Evolutionary conservation across 2,329 filamentous ascomycete species (phyloP), one percentile per base, ranked within the genome.

Genomic region (Colletotrichum coccodes): DNA sequence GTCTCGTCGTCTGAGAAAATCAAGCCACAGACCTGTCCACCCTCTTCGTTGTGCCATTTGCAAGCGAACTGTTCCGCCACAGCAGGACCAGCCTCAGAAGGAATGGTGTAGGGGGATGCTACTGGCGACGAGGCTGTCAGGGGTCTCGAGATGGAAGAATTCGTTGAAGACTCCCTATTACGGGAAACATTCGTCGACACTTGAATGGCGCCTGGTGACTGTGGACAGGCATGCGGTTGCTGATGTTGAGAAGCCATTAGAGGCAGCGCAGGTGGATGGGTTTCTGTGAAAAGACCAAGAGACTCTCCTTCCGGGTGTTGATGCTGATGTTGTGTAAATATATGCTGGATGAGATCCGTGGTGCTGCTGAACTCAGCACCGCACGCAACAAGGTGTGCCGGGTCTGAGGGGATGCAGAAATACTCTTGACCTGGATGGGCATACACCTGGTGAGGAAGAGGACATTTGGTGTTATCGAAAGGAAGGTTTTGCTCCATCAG

Each of bases 1-100:
- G 83, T 81, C 53, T 85, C 82, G 18, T 86, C 80, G 30, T 81
- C 78, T 1, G 76, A 73, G 70, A 86, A 87, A 1, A 73, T 73
- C 52, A 75, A 70, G 9, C 73, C 75, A 60, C 82, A 84, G 11
- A 78, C 60, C 9, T 70, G 57, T 2, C 74, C 76, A 6, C 70
- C 59, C 4, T 73, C 65, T 12, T 62, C 30, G 7, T 18, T 36
- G n/a, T 36, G 50, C 81, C 81, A 83, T 26, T 73, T 75, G 66
- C 81, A 83, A 9, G 67, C 66, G 50, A 75, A 77, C 54, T 78
- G 74, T 26, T 52, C 52, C 11, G 28, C 23, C 8, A n/a, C 46
- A 14, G 26, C 30, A 4, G 56, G 21, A 14, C 46, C 12, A 32
- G 38, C 30, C 30, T 53, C 12, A 28, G 26, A 36, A 57, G 52